These are phyloP conservation scores for Spergularia bocconei DNA, from an alignment of 148 eudicot species.

Conservation along the genomic window DNA sequence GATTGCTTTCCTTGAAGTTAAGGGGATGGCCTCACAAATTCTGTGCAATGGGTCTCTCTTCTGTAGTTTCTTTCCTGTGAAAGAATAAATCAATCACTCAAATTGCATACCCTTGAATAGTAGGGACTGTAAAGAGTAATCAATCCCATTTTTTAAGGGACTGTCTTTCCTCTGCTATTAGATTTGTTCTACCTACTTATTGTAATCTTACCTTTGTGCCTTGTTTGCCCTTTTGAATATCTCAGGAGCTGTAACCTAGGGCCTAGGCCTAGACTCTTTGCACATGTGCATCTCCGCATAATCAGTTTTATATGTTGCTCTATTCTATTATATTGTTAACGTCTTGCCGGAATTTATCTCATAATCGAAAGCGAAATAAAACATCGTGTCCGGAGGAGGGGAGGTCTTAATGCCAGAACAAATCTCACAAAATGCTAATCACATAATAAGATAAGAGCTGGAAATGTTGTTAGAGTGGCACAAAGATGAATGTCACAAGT, in stretches of 20 bases:
- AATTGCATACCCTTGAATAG: constrained; percentile 12
- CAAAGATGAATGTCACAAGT: no score
- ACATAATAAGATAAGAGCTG: no score
- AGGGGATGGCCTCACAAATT: constrained; percentile 1
- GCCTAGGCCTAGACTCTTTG: background rate
- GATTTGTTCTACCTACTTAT: background rate
- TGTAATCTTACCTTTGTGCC: background rate
- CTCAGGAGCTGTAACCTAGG: background rate
- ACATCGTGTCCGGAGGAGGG: no score
- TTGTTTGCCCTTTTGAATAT: background rate
- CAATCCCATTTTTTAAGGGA: constrained; percentile 15
- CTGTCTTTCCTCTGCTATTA: constrained; percentile 6
- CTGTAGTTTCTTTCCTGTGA: background rate
- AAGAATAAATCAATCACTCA: constrained; percentile 18
- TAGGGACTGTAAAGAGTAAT: constrained; percentile 6
- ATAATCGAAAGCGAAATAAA: no score
- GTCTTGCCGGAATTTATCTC: no score
- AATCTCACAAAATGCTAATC: no score
- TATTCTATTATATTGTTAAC: no score
- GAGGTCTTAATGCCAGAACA: no score
- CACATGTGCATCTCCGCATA: background rate
- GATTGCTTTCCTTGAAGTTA: background rate
- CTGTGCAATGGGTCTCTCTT: background rate
- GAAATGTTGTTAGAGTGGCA: no score
- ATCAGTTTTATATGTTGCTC: no score